Conservation (phyloP, 176 grass and related monocot genomes). For the Eleusine coracana region DNA sequence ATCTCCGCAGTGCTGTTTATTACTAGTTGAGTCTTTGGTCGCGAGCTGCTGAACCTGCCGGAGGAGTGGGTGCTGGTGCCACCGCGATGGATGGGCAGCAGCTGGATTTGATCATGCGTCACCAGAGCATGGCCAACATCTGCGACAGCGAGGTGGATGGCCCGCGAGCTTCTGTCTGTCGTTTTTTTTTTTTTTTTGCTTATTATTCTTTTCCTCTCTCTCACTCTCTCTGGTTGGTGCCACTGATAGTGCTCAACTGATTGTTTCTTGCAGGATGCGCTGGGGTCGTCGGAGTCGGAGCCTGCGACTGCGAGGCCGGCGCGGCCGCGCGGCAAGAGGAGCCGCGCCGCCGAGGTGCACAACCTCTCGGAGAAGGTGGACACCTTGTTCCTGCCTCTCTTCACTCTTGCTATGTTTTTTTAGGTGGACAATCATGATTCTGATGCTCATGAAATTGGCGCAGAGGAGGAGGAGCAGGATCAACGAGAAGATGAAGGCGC, state of each 20-base stretch:
- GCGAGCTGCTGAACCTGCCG: background rate
- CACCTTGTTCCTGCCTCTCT: background rate
- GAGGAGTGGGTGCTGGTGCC: background rate
- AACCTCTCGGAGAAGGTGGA: slow-evolving; percentile 94
- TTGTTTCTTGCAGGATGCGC: slow-evolving; percentile 49
- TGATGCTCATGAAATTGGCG: background rate
- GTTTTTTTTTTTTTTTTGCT: too few species aligned
- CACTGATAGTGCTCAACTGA: background rate
- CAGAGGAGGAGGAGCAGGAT: slow-evolving; percentile 89
- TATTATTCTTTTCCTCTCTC: background rate
- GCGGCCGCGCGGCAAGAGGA: slow-evolving; percentile 71
- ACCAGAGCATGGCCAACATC: slow-evolving; percentile 43
- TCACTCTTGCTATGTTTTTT: background rate
- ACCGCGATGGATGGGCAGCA: slow-evolving; percentile 36
- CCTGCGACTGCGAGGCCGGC: slow-evolving; percentile 37
- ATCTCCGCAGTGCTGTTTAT: background rate
- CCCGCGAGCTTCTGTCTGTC: too few species aligned
- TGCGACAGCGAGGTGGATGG: slow-evolving; percentile 51
- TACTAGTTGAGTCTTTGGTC: too few species aligned
- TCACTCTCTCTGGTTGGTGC: background rate
- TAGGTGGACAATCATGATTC: background rate
- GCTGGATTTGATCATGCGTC: slow-evolving; percentile 44
- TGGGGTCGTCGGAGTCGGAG: slow-evolving; percentile 72
- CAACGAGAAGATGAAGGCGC: slow-evolving; percentile 97
- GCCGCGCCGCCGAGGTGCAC: slow-evolving; percentile 88